Conservation (phyloP, 2,329 filamentous ascomycete species). For the Alternaria arbusti region DNA sequence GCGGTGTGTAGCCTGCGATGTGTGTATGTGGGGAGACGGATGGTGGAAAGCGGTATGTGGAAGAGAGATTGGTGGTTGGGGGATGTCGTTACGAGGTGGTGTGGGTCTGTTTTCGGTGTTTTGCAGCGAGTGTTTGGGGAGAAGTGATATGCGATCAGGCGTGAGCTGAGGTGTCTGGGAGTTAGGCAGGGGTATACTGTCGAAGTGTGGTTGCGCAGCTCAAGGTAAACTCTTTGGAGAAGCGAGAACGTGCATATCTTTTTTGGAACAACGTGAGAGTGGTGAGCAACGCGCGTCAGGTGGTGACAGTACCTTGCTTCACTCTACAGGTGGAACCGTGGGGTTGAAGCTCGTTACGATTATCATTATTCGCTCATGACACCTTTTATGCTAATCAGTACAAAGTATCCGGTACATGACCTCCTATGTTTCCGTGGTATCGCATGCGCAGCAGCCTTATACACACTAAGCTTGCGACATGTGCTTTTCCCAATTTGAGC, state of each 20-base stretch:
- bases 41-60: neutral
- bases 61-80: neutral
- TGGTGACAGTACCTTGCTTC: neutral
- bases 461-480: neutral
- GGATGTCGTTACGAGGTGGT: neutral
- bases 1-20: constrained; percentile 4
- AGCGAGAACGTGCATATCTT: neutral
- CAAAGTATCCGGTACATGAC: constrained; percentile 10
- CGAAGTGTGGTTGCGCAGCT: neutral
- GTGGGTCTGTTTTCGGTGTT: neutral
- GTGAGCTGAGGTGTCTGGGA: neutral
- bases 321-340: neutral
- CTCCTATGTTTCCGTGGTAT: neutral
- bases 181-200: neutral
- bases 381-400: constrained; percentile 4
- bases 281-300: neutral
- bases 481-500: neutral
- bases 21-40: neutral
- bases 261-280: constrained; percentile 4
- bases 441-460: neutral
- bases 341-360: neutral
- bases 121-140: neutral
- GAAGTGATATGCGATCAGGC: neutral
- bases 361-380: neutral
- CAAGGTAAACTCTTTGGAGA: neutral